These are phyloP conservation scores for Neurospora hispaniola DNA, from an alignment of 495 filamentous ascomycete genomes.

Conservation along the genomic window DNA sequence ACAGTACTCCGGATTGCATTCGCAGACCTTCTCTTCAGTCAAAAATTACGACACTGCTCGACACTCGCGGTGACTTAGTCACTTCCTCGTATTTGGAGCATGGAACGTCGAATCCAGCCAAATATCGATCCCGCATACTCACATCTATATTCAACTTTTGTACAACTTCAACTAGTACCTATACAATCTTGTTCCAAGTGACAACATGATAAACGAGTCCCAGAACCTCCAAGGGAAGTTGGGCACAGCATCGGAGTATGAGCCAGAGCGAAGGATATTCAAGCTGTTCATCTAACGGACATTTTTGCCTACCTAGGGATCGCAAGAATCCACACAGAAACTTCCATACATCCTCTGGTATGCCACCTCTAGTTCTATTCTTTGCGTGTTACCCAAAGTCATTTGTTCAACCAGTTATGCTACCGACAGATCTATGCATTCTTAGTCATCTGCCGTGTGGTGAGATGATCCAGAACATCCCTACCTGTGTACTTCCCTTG, in stretches of 20 bases:
- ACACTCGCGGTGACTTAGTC: neutral
- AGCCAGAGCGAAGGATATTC: neutral
- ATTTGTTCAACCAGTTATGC: neutral
- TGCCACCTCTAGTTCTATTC: too few species aligned
- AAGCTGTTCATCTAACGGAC: neutral
- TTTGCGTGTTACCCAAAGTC: neutral
- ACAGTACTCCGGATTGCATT: neutral
- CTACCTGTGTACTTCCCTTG: neutral
- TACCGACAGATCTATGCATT: neutral
- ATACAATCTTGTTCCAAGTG: neutral
- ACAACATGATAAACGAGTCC: neutral
- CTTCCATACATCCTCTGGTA: neutral
- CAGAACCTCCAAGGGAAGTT: neutral
- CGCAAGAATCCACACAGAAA: neutral
- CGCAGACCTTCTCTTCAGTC: neutral
- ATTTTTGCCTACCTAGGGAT: neutral
- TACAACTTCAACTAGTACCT: neutral
- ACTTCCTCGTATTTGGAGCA: neutral
- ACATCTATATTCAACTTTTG: neutral
- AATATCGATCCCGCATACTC: neutral
- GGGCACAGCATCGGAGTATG: neutral
- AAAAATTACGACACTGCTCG: neutral
- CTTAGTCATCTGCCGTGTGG: neutral
- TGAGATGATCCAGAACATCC: neutral
- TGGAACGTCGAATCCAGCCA: neutral